A percentile compares a stretch with the other conserved stretches of the same genome.
Evolutionary conservation across 768 basidiomycete genomes (phyloP).

Genomic region (Leucosporidium yakuticum): DNA sequence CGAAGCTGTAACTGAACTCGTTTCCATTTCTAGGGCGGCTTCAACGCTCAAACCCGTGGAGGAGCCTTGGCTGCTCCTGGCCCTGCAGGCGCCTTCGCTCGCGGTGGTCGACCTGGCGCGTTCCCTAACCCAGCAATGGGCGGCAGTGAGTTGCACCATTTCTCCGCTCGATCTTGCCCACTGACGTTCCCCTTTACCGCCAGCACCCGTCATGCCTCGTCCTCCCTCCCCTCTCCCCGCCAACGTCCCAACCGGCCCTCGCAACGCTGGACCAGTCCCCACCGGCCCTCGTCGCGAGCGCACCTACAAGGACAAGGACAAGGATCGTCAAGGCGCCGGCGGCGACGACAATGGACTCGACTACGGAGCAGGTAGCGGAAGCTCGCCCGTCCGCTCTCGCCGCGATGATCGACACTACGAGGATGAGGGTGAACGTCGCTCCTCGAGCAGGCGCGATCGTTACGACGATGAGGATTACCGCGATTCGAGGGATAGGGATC

Average conservation of each 20-base stretch:
- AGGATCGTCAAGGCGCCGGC: slow-evolving; percentile 13
- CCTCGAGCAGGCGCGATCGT: slow-evolving; percentile 2
- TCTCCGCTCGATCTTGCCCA: too few relatives aligned
- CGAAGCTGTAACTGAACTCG: too few relatives aligned
- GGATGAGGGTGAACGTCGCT: slow-evolving; percentile 7
- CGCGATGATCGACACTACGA: background rate
- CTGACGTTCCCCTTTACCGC: too few relatives aligned
- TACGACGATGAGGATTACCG: slow-evolving; percentile 7
- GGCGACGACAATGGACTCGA: slow-evolving; percentile 17
- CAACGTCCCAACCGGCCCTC: slow-evolving; percentile 27
- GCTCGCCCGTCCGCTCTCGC: background rate
- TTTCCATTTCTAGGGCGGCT: too few relatives aligned
- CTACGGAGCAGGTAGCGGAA: slow-evolving; percentile 24
- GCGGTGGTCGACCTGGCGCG: slow-evolving; percentile 14
- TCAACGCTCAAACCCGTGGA: background rate
- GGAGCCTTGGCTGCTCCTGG: background rate
- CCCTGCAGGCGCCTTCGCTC: slow-evolving; percentile 3
- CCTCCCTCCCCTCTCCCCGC: slow-evolving; percentile 2
- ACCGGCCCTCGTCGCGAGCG: slow-evolving; percentile 6
- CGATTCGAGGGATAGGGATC: background rate
- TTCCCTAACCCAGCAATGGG: too few relatives aligned
- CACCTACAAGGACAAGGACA: slow-evolving; percentile 30
- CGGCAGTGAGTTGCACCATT: too few relatives aligned
- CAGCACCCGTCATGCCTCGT: background rate
- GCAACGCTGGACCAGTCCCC: slow-evolving; percentile 2